Base-by-base conservation (phyloP, 352 stramenopile genomes). In the Phytophthora cryptogea region DNA sequence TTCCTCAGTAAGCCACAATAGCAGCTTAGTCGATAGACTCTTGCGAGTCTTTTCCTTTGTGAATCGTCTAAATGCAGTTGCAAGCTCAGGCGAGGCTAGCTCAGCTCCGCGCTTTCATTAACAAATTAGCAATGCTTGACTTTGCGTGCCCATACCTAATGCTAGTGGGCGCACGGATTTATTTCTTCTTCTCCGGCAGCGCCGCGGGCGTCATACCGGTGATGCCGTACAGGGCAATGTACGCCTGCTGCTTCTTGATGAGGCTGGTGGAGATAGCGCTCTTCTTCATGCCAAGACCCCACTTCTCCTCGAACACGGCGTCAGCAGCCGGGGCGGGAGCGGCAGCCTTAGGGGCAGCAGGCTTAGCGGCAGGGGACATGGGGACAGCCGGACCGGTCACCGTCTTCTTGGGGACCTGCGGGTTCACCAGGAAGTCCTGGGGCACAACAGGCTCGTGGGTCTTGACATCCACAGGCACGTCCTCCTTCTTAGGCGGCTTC, bases 231-330 rank as follows among this genome's bases (percentile, higher is more conserved):
- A 90, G 59, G 16, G 83, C 82, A 59, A 95, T 68, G 67, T 95
- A 95, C 52, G 72, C 77, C 61, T 95, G 86, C 66, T 95, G 86
- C 67, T 90, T 92, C 78, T 91, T 89, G 30, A 77, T 58, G 50
- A 95, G 70, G 65, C 84, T 94, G 66, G 79, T 76, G 43, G 83
- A 90, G 50, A 94, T 75, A 23, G 84, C 77, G 59, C 84, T 92
- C 71, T 92, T 91, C 70, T 89, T 88, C 28, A 89, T 76, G 54
- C 83, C 81, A 28, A 83, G 65, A 44, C 86, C 82, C 86, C 86
- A 95, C 70, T 89, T 93, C 43, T 90, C 78, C 23, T 77, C 70
- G 28, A 89, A 86, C 46, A 69, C 28, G 5, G 56, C 59, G n/a
- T 44, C 23, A 4, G 66, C 5, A 45, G 46, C 54, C 13, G 66